phyloP scores from a whole-genome alignment of 2,329 filamentous ascomycete species.

The Penicillium sp. region DNA sequence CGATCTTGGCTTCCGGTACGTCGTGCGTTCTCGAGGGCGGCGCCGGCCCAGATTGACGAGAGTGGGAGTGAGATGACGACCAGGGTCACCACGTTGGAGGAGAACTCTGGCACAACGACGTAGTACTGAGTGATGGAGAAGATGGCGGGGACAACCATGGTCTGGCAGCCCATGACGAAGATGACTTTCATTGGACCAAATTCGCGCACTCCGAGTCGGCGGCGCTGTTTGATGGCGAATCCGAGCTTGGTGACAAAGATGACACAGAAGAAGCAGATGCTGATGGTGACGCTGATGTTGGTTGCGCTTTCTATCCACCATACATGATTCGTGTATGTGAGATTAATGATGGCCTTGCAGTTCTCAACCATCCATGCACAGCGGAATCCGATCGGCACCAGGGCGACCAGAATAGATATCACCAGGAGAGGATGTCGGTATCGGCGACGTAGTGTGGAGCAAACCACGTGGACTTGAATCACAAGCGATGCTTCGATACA shows the following conservation, averaged over 20 bases:
- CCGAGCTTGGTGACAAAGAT: constrained; percentile 62
- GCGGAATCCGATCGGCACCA: constrained; percentile 54
- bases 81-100: constrained; percentile 55
- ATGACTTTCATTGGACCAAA: constrained; percentile 66
- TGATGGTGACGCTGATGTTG: constrained; percentile 53
- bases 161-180: constrained; percentile 66
- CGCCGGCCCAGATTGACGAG: constrained; percentile 63
- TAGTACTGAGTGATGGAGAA: constrained; percentile 59
- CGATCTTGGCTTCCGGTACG: constrained; percentile 3
- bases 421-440: constrained; percentile 48
- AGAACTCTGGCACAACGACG: constrained; percentile 51
- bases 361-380: constrained; percentile 53
- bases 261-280: constrained; percentile 61
- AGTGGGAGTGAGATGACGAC: constrained; percentile 64
- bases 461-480: constrained; percentile 63
- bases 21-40: constrained; percentile 29
- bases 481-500: constrained; percentile 59
- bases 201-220: constrained; percentile 55
- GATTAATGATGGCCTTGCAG: constrained; percentile 38
- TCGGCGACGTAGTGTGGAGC: constrained; percentile 47
- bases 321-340: constrained; percentile 26
- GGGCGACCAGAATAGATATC: constrained; percentile 49
- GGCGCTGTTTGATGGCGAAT: constrained; percentile 55
- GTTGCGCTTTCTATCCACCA: constrained; percentile 45
- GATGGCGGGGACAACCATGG: constrained; percentile 62